Base-by-base conservation (phyloP, 768 basidiomycete genomes). In the Lentinula raphanica region DNA sequence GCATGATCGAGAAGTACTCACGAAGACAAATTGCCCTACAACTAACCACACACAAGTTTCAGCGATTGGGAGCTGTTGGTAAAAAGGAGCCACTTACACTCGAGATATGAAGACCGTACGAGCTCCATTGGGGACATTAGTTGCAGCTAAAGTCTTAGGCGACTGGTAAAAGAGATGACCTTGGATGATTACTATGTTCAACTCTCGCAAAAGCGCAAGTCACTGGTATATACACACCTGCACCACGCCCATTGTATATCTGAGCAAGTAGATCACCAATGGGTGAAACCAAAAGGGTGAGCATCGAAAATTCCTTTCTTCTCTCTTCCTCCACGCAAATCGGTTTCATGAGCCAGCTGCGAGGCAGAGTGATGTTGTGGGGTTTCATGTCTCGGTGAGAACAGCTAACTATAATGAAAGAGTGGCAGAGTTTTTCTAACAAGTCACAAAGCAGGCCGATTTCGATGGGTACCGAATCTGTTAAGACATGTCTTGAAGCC, bases 291-390 rank as follows among this genome's bases (percentile, higher is more conserved):
- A 55, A 8, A 29, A 27, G 46, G 48, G 51, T 60, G 48, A 63
- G 29, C n/a, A 38, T 58, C 32, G n/a, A 6, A 19, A 38, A 59
- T 35, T 5, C 61, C 56, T 59, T 64, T 63, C 45, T 62, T 58
- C 54, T 54, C 51, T 39, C 58, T 31, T 65, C 60, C 42, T 55
- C 53, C 7, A 69, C 59, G 53, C 67, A 54, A 64, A 61, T 55
- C 59, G 62, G 45, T 44, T 60, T 58, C 17, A 70, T 35, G n/a
- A 84, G 63, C 84, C 84, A 87, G 54, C 75, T 78, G 1, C 76
- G 75, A 0, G 86, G 86, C 31, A 87, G 72, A 4, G 78, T 76
- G 27, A 83, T 60, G 15, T 73, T 71, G 63, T 86, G 79, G 0
- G 83, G 66, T 15, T 62, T 45, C 42, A 62, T 44, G 2, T 21